Percentiles rank a stretch among this genome's conserved stretches.
Conservation (phyloP, 1,139 yeast genomes). For the Suhomyces taliae region DNA sequence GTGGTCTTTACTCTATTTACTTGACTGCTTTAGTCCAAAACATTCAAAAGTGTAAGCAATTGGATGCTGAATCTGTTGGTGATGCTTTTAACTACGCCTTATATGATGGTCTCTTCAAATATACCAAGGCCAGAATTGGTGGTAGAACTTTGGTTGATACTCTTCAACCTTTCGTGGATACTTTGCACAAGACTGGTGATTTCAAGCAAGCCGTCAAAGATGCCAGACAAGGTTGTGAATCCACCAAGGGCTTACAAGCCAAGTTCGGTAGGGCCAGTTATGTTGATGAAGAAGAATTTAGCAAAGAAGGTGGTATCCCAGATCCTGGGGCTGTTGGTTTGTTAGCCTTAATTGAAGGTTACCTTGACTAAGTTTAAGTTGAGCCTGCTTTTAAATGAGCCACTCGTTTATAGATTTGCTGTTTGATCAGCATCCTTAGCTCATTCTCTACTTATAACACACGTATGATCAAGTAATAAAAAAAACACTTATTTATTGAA, state of each 20-base stretch:
- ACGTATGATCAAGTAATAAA: no score
- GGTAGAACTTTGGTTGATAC: slow-evolving; percentile 90
- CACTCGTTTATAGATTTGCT: background rate
- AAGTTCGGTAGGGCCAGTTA: slow-evolving; percentile 93
- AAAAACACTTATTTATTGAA: no score
- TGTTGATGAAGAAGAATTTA: slow-evolving; percentile 62
- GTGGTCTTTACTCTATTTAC: slow-evolving; percentile 86
- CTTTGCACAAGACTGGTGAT: slow-evolving; percentile 50
- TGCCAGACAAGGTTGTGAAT: slow-evolving; percentile 73
- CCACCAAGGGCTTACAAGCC: slow-evolving; percentile 73
- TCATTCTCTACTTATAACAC: no score
- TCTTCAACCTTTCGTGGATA: slow-evolving; percentile 78
- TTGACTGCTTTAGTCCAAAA: slow-evolving; percentile 59
- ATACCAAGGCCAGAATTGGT: slow-evolving; percentile 88
- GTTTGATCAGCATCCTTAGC: no score
- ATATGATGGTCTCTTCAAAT: slow-evolving; percentile 62
- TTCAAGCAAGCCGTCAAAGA: slow-evolving; percentile 61
- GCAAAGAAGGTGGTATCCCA: slow-evolving; percentile 61
- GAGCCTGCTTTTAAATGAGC: background rate
- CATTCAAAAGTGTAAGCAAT: slow-evolving; percentile 33
- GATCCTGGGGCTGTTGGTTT: slow-evolving; percentile 94
- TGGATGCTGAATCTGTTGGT: slow-evolving; percentile 21
- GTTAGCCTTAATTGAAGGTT: slow-evolving; percentile 66
- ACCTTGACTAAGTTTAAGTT: slow-evolving; percentile 11
- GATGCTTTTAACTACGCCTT: slow-evolving; percentile 48